Evolutionary conservation across 2,329 filamentous ascomycete genomes (phyloP).

Genomic region (Rhynchosporium secalis): DNA sequence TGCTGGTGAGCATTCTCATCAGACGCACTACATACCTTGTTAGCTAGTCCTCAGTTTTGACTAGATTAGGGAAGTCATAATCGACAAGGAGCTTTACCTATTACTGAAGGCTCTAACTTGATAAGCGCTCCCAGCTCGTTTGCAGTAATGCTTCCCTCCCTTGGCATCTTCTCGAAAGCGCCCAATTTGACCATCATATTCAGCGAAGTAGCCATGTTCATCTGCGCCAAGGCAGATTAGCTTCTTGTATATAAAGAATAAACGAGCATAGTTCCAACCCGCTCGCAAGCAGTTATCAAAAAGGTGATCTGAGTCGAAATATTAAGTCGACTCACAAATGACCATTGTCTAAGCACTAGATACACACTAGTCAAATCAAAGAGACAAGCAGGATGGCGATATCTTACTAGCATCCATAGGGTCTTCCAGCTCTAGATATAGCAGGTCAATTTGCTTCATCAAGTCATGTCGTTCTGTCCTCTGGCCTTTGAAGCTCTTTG

Average conservation of each 20-base stretch:
- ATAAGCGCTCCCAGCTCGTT: slow-evolving; percentile 26
- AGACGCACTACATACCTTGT: slow-evolving; percentile 21
- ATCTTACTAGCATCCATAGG: slow-evolving; percentile 27
- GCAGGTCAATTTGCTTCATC: slow-evolving; percentile 26
- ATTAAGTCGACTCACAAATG: slow-evolving; percentile 1
- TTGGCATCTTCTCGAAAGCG: slow-evolving; percentile 32
- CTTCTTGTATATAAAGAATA: neutral
- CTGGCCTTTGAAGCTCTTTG: slow-evolving; percentile 24
- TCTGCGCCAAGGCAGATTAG: slow-evolving; percentile 16
- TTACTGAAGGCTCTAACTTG: slow-evolving; percentile 24
- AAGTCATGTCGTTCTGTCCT: slow-evolving; percentile 19
- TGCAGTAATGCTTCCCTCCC: slow-evolving; percentile 26
- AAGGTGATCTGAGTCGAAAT: neutral
- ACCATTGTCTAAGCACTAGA: slow-evolving; percentile 11
- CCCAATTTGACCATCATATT: slow-evolving; percentile 28
- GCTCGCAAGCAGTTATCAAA: neutral
- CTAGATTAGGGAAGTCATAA: neutral
- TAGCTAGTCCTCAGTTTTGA: neutral
- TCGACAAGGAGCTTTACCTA: slow-evolving; percentile 20
- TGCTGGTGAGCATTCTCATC: slow-evolving; percentile 27
- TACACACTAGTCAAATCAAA: neutral
- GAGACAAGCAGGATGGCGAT: neutral
- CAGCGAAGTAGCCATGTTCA: slow-evolving; percentile 18
- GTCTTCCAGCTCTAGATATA: slow-evolving; percentile 21
- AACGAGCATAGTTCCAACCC: neutral